Base-by-base conservation (phyloP, 495 filamentous ascomycete genomes). In the Astrothelium subdiscretum region DNA sequence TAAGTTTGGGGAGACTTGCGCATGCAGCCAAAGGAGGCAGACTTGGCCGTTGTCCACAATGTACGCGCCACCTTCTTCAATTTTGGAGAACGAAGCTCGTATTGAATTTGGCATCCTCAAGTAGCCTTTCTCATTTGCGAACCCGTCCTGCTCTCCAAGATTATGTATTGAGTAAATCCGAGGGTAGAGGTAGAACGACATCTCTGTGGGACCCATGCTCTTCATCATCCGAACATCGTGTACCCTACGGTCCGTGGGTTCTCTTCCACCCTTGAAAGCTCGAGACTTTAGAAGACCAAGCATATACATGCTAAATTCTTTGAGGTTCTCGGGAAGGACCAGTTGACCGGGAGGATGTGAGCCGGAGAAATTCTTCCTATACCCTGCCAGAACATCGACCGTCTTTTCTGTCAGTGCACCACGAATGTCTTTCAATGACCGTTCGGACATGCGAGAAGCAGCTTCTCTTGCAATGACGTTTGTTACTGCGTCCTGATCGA, bases 261-360 rank as follows among this genome's bases (percentile, higher is more conserved):
- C 95, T 64, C 83, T 84, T 61, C 95, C 92, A 57, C 83, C 90
- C 76, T 97, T 97, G 79, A 97, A 90, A 32, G 92, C 90, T 59
- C 94, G 84, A 29, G 84, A 92, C 73, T 97, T 99, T 64, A 96
- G 73, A 67, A 99, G 74, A 59, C 87, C 86, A n/a, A 99, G 83
- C 75, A 95, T 91, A 74, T 91, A 97, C 92, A 99, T 96, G 59
- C 86, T 85, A 70, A 97, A 94, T 68, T 99, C 94, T 70, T 97
- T 99, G 26, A 99, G 80, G 54, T 92, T 88, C 73, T 99, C 95
- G 0, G 94, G 94, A 69, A 99, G 83, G 58, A 99, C 89, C 40
- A 99, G 81, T 70, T 99, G 91, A 13, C 92, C 90, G 8, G 94
- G 90, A 10, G 94, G 92, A 69, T 96, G 90, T 2, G 88, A 86